Conservation (phyloP, 108 stramenopile species). For the Fistulifera solaris region DNA sequence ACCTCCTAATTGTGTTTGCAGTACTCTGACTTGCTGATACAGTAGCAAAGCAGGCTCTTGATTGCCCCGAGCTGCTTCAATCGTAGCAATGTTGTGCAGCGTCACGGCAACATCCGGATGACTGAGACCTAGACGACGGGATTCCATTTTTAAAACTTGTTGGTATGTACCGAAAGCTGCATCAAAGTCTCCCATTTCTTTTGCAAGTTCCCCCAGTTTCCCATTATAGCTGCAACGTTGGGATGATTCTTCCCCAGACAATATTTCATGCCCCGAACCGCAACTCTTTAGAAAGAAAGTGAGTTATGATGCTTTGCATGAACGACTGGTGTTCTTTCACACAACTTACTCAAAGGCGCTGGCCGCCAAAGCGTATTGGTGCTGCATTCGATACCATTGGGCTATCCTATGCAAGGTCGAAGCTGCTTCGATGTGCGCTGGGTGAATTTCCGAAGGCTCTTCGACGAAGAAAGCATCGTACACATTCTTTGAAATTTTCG, state of each 20-base stretch:
- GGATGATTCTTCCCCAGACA: constrained; percentile 59
- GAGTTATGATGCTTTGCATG: too few species aligned
- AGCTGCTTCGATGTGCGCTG: too few species aligned
- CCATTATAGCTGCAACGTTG: constrained; percentile 72
- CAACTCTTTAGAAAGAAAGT: constrained; percentile 59
- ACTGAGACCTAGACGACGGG: constrained; percentile 65
- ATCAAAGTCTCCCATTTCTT: constrained; percentile 78
- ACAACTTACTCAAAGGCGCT: too few species aligned
- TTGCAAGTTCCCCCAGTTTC: constrained; percentile 80
- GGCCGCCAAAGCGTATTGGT: too few species aligned
- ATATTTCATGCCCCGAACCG: constrained; percentile 74
- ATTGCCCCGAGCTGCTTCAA: constrained; percentile 77
- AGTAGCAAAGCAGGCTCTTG: constrained; percentile 53
- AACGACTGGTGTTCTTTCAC: too few species aligned
- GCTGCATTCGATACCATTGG: too few species aligned
- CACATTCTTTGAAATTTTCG: too few species aligned
- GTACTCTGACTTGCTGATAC: constrained; percentile 59
- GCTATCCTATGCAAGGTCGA: too few species aligned
- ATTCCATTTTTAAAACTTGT: constrained; percentile 80
- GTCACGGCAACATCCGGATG: constrained; percentile 83
- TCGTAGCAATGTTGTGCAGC: constrained; percentile 82
- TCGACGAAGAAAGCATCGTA: too few species aligned
- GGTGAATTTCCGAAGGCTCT: too few species aligned
- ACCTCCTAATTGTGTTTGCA: constrained; percentile 71
- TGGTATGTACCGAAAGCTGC: constrained; percentile 72